Conservation (phyloP, 805 yeast species). For the Pichia paraexigua region DNA sequence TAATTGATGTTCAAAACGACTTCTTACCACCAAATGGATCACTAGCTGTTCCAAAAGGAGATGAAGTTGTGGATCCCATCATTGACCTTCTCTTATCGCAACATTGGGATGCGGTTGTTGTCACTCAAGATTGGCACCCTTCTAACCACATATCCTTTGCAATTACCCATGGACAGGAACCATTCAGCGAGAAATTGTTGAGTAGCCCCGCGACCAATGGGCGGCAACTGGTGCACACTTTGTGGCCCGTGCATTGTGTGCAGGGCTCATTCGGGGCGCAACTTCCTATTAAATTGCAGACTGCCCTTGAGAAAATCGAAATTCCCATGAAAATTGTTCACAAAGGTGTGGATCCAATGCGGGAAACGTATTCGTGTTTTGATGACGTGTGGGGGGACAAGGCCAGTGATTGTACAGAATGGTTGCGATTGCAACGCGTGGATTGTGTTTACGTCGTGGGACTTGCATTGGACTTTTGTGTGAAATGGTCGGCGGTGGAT, state of each 20-base stretch:
- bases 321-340: slow-evolving; percentile 39
- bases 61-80: slow-evolving; percentile 47
- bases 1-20: slow-evolving; percentile 82
- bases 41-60: slow-evolving; percentile 63
- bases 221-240: slow-evolving; percentile 32
- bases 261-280: slow-evolving; percentile 62
- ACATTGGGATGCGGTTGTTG: slow-evolving; percentile 56
- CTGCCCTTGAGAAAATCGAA: slow-evolving; percentile 23
- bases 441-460: slow-evolving; percentile 61
- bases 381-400: slow-evolving; percentile 59
- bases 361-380: slow-evolving; percentile 87
- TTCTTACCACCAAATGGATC: slow-evolving; percentile 76
- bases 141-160: slow-evolving; percentile 75
- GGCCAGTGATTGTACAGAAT: neutral
- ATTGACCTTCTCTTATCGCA: slow-evolving; percentile 35
- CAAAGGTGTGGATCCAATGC: slow-evolving; percentile 44
- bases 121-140: slow-evolving; percentile 91
- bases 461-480: slow-evolving; percentile 83
- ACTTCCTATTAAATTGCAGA: slow-evolving; percentile 44
- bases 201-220: slow-evolving; percentile 39
- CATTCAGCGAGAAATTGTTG: slow-evolving; percentile 45
- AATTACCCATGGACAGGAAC: slow-evolving; percentile 43
- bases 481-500: slow-evolving; percentile 21
- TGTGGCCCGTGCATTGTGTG: slow-evolving; percentile 93
- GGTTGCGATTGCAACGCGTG: neutral